Conservation (phyloP, 352 stramenopile species). For the Peronospora farinosa region DNA sequence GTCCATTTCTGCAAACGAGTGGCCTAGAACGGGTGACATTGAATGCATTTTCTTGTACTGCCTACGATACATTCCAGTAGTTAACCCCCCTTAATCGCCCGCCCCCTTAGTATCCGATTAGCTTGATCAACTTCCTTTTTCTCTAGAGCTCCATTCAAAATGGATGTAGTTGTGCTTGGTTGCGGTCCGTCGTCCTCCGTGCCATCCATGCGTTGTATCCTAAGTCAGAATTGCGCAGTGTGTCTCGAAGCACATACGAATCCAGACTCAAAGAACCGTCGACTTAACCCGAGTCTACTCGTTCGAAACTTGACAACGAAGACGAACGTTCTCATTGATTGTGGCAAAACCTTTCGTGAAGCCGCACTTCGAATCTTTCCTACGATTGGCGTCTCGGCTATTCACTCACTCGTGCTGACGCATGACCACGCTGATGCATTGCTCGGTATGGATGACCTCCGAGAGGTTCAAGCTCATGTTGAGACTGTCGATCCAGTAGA, state of each 20-base stretch:
- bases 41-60: too few species aligned
- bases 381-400: constrained; percentile 31
- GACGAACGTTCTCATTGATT: constrained; percentile 78
- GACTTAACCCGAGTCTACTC: constrained; percentile 74
- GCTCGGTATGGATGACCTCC: constrained; percentile 79
- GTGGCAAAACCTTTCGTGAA: constrained; percentile 87
- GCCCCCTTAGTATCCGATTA: too few species aligned
- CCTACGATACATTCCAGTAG: too few species aligned
- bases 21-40: too few species aligned
- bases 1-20: too few species aligned
- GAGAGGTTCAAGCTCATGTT: constrained; percentile 65
- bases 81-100: too few species aligned
- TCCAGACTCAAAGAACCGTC: constrained; percentile 65
- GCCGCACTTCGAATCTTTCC: constrained; percentile 63
- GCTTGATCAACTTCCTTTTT: too few species aligned
- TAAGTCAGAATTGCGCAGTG: constrained; percentile 46
- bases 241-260: constrained; percentile 66
- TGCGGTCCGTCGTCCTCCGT: constrained; percentile 81
- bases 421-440: constrained; percentile 82
- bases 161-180: constrained; percentile 79
- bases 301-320: constrained; percentile 40
- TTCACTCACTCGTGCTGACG: constrained; percentile 77
- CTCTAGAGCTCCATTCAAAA: constrained; percentile 8
- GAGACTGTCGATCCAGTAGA: constrained; percentile 47
- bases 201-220: constrained; percentile 67